Evolutionary conservation across 2,329 filamentous ascomycete species (phyloP).

Genomic region (Ophiostoma angusticollis): DNA sequence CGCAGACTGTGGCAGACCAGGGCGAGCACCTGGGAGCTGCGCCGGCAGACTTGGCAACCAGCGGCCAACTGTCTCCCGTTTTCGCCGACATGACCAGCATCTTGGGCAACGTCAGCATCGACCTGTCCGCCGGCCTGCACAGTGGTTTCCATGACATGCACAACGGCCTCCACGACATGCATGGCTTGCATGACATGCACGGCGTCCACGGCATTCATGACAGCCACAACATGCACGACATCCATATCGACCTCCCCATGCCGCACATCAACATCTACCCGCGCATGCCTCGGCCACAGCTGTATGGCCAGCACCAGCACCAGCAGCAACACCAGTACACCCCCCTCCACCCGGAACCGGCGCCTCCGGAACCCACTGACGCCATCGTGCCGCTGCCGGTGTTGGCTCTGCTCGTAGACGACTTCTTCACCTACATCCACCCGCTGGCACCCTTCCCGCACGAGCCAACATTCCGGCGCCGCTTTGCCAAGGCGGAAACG

Average conservation of each 20-base stretch:
- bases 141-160: too few species aligned
- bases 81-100: too few species aligned
- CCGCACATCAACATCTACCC: constrained; percentile 8
- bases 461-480: constrained; percentile 61
- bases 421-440: constrained; percentile 75
- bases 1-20: too few species aligned
- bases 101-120: too few species aligned
- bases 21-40: too few species aligned
- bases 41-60: too few species aligned
- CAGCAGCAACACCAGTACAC: constrained; percentile 16
- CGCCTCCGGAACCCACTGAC: constrained; percentile 36
- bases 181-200: too few species aligned
- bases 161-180: too few species aligned
- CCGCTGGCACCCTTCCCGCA: constrained; percentile 67
- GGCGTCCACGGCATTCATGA: too few species aligned
- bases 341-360: constrained; percentile 21
- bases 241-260: background rate
- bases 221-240: too few species aligned
- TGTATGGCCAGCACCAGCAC: background rate
- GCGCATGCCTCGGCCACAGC: constrained; percentile 6
- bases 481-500: constrained; percentile 55
- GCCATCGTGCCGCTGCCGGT: constrained; percentile 57
- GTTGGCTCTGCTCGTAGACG: constrained; percentile 58
- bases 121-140: too few species aligned
- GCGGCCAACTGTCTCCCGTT: too few species aligned